Percentiles rank a stretch among this genome's conserved stretches.
These are phyloP conservation scores for Microbotryomycetes sp. DNA, from an alignment of 1,284 basidiomycete genomes.

Conservation along the genomic window DNA sequence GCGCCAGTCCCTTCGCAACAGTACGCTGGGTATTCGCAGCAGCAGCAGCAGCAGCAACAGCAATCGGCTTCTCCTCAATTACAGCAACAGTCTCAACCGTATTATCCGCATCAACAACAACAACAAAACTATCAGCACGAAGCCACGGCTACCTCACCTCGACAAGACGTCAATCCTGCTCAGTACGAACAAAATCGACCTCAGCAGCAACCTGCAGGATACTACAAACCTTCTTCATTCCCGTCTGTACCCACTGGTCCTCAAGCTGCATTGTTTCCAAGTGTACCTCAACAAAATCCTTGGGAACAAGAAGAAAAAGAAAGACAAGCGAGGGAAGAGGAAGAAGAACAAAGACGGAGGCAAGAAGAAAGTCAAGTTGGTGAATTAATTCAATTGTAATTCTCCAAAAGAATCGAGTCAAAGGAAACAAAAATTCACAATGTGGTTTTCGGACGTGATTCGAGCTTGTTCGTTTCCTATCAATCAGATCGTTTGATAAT, in stretches of 20 bases:
- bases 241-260: constrained; percentile 13
- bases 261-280: constrained; percentile 9
- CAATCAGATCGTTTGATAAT: too few relatives aligned
- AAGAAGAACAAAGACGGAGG: constrained; percentile 3
- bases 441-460: too few relatives aligned
- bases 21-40: too few relatives aligned
- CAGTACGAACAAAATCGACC: constrained; percentile 1
- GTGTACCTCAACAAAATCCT: constrained; percentile 8
- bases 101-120: not conserved
- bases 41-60: too few relatives aligned
- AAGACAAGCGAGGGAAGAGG: not conserved
- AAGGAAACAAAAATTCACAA: too few relatives aligned
- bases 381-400: constrained; percentile 23
- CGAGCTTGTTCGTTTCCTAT: too few relatives aligned
- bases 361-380: constrained; percentile 3
- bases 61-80: not conserved
- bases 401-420: too few relatives aligned
- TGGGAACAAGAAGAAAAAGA: constrained; percentile 2
- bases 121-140: not conserved
- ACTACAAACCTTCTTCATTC: constrained; percentile 26
- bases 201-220: constrained; percentile 11
- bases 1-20: not conserved
- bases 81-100: not conserved
- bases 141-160: not conserved
- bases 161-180: not conserved